Percentiles rank a stretch among this genome's conserved stretches.
Evolutionary conservation across 2,329 filamentous ascomycete genomes (phyloP).

Genomic region (Diaporthe citri): DNA sequence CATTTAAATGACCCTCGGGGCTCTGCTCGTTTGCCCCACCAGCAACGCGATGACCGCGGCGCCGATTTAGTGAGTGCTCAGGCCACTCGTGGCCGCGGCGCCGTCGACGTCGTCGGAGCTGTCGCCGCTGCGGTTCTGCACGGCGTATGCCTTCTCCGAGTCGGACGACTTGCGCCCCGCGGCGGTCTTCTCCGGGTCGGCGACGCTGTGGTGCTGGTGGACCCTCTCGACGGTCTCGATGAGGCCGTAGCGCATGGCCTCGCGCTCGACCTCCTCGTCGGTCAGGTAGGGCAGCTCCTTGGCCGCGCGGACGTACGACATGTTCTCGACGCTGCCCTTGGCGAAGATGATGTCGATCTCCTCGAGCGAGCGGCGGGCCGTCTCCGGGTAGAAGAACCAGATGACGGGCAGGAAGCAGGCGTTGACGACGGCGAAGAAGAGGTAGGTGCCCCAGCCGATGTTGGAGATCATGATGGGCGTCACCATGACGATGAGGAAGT

Average conservation of each 20-base stretch:
- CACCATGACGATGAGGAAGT: slow-evolving; percentile 77
- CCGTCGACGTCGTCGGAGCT: slow-evolving; percentile 31
- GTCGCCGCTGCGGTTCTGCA: slow-evolving; percentile 30
- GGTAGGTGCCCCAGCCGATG: slow-evolving; percentile 67
- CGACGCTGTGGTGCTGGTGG: slow-evolving; percentile 23
- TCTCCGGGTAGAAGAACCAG: slow-evolving; percentile 67
- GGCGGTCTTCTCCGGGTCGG: slow-evolving; percentile 27
- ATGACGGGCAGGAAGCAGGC: slow-evolving; percentile 64
- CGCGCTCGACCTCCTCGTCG: slow-evolving; percentile 64
- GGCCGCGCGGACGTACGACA: slow-evolving; percentile 70
- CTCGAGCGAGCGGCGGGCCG: slow-evolving; percentile 69
- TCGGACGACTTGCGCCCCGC: slow-evolving; percentile 21
- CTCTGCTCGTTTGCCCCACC: not conserved
- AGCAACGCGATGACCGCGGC: not conserved
- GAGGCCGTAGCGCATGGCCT: slow-evolving; percentile 53
- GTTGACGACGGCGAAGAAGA: slow-evolving; percentile 68
- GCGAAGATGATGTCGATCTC: slow-evolving; percentile 75
- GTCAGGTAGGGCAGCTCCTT: slow-evolving; percentile 67
- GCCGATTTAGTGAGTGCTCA: not conserved
- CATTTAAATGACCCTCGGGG: not conserved
- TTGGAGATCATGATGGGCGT: slow-evolving; percentile 73
- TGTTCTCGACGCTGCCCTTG: slow-evolving; percentile 70
- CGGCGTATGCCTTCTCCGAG: slow-evolving; percentile 37
- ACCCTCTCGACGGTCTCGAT: slow-evolving; percentile 42
- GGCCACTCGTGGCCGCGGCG: not conserved